phyloP scores from a whole-genome alignment of 148 eudicot genomes.

The Silene latifolia region DNA sequence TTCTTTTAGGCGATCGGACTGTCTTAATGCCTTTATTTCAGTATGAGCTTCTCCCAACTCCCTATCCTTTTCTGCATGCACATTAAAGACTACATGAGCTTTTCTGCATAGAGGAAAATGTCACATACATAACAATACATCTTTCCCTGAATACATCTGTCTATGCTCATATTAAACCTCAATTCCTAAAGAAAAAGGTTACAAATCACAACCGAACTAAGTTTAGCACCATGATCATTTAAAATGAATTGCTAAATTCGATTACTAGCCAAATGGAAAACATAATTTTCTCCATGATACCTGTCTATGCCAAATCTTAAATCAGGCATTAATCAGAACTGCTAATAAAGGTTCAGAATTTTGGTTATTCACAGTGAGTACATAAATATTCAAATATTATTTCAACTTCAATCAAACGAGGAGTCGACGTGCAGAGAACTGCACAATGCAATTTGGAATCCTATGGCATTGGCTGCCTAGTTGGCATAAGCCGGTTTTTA shows the following conservation, averaged over 20 bases:
- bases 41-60: conserved; percentile 83
- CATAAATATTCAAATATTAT: too few species aligned
- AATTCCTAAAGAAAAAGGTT: neutral
- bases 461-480: too few species aligned
- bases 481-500: too few species aligned
- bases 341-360: too few species aligned
- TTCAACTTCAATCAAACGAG: too few species aligned
- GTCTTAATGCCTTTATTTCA: conserved; percentile 76
- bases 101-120: neutral
- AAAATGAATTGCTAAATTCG: neutral
- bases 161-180: neutral
- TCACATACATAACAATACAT: neutral
- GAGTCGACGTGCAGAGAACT: too few species aligned
- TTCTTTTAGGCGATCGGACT: conserved; percentile 82
- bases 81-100: conserved; percentile 17
- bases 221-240: neutral
- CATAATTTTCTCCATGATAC: too few species aligned
- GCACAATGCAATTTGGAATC: too few species aligned
- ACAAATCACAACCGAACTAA: neutral
- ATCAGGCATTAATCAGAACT: too few species aligned
- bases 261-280: too few species aligned
- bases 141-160: neutral
- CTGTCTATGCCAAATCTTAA: too few species aligned
- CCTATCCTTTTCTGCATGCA: conserved; percentile 70
- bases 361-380: too few species aligned